phyloP scores from a whole-genome alignment of 768 basidiomycete species.

The Boletus sp. region DNA sequence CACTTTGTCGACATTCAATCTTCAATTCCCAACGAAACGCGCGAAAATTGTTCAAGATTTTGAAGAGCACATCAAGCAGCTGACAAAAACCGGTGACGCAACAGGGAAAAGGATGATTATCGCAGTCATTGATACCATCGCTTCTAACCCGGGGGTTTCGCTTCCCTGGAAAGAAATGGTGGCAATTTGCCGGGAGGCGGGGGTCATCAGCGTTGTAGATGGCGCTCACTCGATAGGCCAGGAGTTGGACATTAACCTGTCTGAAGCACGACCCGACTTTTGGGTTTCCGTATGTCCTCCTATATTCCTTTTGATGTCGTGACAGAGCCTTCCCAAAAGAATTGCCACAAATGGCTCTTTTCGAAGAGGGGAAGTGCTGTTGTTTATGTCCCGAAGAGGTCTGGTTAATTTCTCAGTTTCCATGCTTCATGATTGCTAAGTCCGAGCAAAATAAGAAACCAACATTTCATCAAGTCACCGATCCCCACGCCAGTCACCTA shows the following conservation, averaged over 20 bases:
- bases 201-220: constrained; percentile 69
- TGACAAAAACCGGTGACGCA: constrained; percentile 23
- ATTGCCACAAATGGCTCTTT: constrained; percentile 86
- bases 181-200: constrained; percentile 58
- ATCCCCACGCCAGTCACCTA: constrained; percentile 59
- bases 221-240: constrained; percentile 81
- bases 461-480: constrained; percentile 57
- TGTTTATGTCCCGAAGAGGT: constrained; percentile 72
- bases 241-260: constrained; percentile 58
- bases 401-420: constrained; percentile 8
- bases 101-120: constrained; percentile 48
- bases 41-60: constrained; percentile 54
- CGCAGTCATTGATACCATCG: constrained; percentile 68
- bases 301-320: not conserved
- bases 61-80: constrained; percentile 34
- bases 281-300: constrained; percentile 62
- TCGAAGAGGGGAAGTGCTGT: constrained; percentile 66
- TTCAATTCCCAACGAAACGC: constrained; percentile 58
- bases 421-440: not conserved
- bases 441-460: constrained; percentile 45
- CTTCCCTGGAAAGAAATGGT: constrained; percentile 76
- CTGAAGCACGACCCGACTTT: constrained; percentile 62
- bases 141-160: constrained; percentile 56
- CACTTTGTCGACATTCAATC: constrained; percentile 43
- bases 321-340: constrained; percentile 37